Evolutionary conservation across 495 filamentous ascomycete genomes (phyloP).

Genomic region (Penicillium herquei): DNA sequence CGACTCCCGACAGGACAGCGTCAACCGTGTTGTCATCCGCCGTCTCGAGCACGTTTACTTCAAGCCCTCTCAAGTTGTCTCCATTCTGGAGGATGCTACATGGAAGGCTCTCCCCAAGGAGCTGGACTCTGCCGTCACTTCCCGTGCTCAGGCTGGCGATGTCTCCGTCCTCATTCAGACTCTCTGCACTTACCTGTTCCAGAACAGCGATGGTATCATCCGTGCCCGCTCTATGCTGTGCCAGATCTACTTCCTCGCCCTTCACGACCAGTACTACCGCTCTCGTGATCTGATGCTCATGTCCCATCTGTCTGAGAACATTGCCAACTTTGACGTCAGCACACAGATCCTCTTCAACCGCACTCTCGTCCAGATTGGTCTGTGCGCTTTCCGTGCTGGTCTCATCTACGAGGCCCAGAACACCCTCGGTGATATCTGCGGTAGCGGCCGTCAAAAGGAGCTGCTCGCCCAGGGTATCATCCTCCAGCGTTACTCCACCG

Average conservation of each 20-base stretch:
- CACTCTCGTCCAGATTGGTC: constrained; percentile 94
- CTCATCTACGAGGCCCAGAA: constrained; percentile 97
- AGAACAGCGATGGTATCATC: constrained; percentile 90
- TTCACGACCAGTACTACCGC: constrained; percentile 96
- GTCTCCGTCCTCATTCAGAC: constrained; percentile 74
- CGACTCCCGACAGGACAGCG: constrained; percentile 71
- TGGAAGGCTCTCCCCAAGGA: constrained; percentile 77
- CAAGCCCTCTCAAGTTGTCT: constrained; percentile 94
- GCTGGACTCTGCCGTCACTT: constrained; percentile 77
- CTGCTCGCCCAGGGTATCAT: constrained; percentile 96
- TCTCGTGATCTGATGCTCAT: constrained; percentile 99
- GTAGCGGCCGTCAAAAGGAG: constrained; percentile 95
- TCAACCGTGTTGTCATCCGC: constrained; percentile 90
- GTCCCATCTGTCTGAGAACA: constrained; percentile 98
- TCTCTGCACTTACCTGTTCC: constrained; percentile 92
- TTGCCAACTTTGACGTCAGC: constrained; percentile 89
- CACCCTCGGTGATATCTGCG: constrained; percentile 95
- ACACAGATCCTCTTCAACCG: constrained; percentile 99
- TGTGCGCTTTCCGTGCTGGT: constrained; percentile 96
- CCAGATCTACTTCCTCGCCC: constrained; percentile 96
- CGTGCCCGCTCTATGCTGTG: constrained; percentile 95
- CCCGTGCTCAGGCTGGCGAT: constrained; percentile 61
- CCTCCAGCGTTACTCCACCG: constrained; percentile 92
- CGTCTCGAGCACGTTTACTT: constrained; percentile 97
- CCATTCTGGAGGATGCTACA: constrained; percentile 84